phyloP scores from a whole-genome alignment of 2,329 filamentous ascomycete genomes.

The Myriosclerotinia curreyana region DNA sequence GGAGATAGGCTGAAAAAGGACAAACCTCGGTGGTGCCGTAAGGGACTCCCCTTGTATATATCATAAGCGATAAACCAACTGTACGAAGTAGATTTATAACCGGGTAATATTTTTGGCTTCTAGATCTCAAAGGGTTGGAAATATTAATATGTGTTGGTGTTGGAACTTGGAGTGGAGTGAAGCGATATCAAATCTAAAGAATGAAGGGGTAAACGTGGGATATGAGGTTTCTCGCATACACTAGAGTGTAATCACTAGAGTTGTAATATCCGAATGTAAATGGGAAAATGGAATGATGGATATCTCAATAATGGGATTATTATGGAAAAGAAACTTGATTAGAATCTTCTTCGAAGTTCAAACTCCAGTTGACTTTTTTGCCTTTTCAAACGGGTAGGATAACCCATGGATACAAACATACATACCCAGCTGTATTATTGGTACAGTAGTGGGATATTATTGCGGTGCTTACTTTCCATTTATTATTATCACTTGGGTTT shows the following conservation, averaged over 20 bases:
- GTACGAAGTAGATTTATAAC: background rate
- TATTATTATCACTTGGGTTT: too few species aligned
- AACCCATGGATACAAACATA: too few species aligned
- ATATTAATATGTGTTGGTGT: too few species aligned
- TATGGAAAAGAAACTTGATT: background rate
- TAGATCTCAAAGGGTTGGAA: background rate
- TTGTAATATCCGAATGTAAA: background rate
- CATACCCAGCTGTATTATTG: too few species aligned
- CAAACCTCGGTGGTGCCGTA: slow-evolving; percentile 12
- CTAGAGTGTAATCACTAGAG: background rate
- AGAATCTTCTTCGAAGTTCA: background rate
- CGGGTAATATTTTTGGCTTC: background rate
- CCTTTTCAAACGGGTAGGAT: background rate
- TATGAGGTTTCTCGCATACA: too few species aligned
- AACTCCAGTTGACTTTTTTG: background rate
- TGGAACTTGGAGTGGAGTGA: too few species aligned
- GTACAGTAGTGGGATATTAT: too few species aligned
- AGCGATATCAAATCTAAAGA: background rate
- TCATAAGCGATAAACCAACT: slow-evolving; percentile 10
- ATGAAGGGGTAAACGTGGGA: background rate
- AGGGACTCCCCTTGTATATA: slow-evolving; percentile 11
- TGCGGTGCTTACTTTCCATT: too few species aligned
- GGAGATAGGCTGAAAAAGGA: slow-evolving; percentile 4
- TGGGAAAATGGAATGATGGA: background rate
- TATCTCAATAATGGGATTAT: too few species aligned